A percentile compares a stretch with the other conserved stretches of the same genome.
Conservation (phyloP, 2,329 filamentous ascomycete genomes). For the Scedosporium minutisporum region DNA sequence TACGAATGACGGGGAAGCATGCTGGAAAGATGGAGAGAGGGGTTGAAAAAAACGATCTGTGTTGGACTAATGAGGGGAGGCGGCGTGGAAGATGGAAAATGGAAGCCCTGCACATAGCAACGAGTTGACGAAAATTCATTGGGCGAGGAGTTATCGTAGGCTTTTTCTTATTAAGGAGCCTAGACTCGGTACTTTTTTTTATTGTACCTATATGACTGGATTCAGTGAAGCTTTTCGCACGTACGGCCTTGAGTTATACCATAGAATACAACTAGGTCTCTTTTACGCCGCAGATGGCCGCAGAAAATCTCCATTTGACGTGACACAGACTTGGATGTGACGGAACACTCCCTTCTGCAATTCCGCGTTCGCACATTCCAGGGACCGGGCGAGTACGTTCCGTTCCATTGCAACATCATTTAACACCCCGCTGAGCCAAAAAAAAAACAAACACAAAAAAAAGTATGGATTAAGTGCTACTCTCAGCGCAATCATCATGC, state of each 20-base stretch:
- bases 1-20: not conserved
- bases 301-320: too few species aligned
- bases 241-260: not conserved
- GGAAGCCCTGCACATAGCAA: not conserved
- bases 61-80: not conserved
- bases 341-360: too few species aligned
- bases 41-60: not conserved
- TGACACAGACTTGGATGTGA: too few species aligned
- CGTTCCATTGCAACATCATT: too few species aligned
- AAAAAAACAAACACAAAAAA: too few species aligned
- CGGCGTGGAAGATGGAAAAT: not conserved
- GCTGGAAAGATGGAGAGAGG: not conserved
- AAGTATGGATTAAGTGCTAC: too few species aligned
- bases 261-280: not conserved
- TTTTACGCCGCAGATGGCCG: too few species aligned
- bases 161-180: not conserved
- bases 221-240: not conserved
- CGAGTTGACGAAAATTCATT: constrained; percentile 1
- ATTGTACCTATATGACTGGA: not conserved
- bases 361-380: too few species aligned
- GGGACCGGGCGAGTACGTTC: too few species aligned
- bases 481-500: too few species aligned
- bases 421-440: too few species aligned
- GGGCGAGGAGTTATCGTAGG: not conserved
- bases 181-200: not conserved